Evolutionary conservation across 2,329 filamentous ascomycete species (phyloP).

Genomic region (Talaromyces funiculosus): DNA sequence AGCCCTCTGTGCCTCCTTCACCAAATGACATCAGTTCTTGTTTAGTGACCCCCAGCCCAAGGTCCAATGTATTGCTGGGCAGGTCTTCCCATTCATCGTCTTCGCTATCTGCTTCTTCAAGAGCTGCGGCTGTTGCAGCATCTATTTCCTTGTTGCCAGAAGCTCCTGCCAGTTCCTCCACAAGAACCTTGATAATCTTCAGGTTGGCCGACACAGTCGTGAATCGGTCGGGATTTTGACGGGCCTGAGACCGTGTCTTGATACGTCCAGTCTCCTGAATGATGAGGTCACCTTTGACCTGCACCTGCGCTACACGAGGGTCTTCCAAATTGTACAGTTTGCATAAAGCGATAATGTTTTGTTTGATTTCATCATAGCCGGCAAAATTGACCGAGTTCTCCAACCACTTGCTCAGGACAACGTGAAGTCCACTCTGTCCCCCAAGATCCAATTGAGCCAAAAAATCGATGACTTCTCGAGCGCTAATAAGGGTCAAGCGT

Average conservation of each 20-base stretch:
- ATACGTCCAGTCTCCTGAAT: constrained; percentile 73
- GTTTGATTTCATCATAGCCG: constrained; percentile 95
- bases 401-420: constrained; percentile 91
- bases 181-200: constrained; percentile 93
- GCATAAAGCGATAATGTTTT: constrained; percentile 91
- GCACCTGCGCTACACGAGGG: constrained; percentile 67
- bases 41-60: constrained; percentile 64
- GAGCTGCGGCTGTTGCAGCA: constrained; percentile 51
- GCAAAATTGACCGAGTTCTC: constrained; percentile 96
- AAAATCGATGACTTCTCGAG: constrained; percentile 87
- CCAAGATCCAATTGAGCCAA: constrained; percentile 76
- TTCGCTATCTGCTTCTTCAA: constrained; percentile 56
- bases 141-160: constrained; percentile 54
- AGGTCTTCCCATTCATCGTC: constrained; percentile 88
- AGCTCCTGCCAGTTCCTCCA: constrained; percentile 82
- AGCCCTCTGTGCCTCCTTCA: constrained; percentile 45
- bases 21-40: constrained; percentile 75
- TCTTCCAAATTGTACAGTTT: constrained; percentile 88
- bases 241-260: constrained; percentile 87
- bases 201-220: constrained; percentile 80
- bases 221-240: constrained; percentile 82
- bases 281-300: constrained; percentile 88
- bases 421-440: constrained; percentile 69
- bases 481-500: constrained; percentile 75
- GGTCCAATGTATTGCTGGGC: constrained; percentile 66